Conservation (phyloP, 306 rosid species). For the Mimosa pudica region DNA sequence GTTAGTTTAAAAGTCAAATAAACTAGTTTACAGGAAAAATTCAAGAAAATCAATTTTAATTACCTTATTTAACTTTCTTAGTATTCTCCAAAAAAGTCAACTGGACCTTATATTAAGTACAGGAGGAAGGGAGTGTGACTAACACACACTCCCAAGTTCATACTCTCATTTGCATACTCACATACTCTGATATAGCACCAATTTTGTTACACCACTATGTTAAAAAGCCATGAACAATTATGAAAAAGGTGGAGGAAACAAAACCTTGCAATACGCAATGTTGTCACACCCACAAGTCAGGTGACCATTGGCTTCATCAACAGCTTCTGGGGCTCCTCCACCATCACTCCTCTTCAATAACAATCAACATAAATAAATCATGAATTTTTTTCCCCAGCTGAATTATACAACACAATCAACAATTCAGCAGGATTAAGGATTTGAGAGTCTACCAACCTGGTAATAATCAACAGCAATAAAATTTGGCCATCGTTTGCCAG, state of each 20-base stretch:
- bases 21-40: no score
- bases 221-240: not conserved
- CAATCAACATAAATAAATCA: slow-evolving; percentile 16
- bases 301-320: slow-evolving; percentile 88
- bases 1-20: no score
- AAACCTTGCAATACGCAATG: slow-evolving; percentile 95
- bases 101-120: no score
- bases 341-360: slow-evolving; percentile 84
- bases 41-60: no score
- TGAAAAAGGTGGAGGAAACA: slow-evolving; percentile 28
- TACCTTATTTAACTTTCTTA: no score
- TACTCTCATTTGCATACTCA: not conserved
- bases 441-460: slow-evolving; percentile 44
- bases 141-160: not conserved
- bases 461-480: slow-evolving; percentile 94
- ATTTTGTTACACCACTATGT: not conserved
- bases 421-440: not conserved
- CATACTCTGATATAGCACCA: slow-evolving; percentile 1
- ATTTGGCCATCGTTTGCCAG: slow-evolving; percentile 86
- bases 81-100: no score
- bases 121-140: not conserved
- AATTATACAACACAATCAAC: not conserved
- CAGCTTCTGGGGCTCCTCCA: slow-evolving; percentile 93
- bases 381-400: slow-evolving; percentile 2
- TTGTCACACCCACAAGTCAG: slow-evolving; percentile 87